Percentiles rank a stretch among this genome's conserved stretches.
phyloP scores from a whole-genome alignment of 805 yeast genomes.

The Wickerhamomyces kurtzmanii region DNA sequence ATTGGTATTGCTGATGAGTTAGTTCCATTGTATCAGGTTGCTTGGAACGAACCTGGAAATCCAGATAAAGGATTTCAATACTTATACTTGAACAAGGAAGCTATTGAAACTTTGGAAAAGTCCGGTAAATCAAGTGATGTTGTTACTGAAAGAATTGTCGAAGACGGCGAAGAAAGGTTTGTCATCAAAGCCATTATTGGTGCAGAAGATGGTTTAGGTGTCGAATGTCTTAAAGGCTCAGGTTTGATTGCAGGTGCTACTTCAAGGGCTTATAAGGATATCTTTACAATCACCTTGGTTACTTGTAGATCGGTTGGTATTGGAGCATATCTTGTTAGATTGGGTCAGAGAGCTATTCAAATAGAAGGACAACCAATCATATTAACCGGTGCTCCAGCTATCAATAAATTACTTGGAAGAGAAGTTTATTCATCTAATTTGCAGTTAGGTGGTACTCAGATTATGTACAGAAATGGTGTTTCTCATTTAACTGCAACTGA shows the following conservation, averaged over 20 bases:
- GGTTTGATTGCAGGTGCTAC: slow-evolving; percentile 99
- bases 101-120: slow-evolving; percentile 42
- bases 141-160: slow-evolving; percentile 70
- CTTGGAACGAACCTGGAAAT: slow-evolving; percentile 74
- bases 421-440: slow-evolving; percentile 95
- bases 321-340: slow-evolving; percentile 96
- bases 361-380: slow-evolving; percentile 98
- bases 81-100: slow-evolving; percentile 71
- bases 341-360: slow-evolving; percentile 98
- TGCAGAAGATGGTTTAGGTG: slow-evolving; percentile 95
- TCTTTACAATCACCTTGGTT: slow-evolving; percentile 94
- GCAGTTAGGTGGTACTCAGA: slow-evolving; percentile 98
- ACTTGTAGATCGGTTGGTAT: slow-evolving; percentile 99
- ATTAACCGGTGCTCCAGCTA: slow-evolving; percentile 98
- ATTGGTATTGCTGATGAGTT: slow-evolving; percentile 97
- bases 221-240: slow-evolving; percentile 95
- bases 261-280: slow-evolving; percentile 93
- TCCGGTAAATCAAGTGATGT: slow-evolving; percentile 54
- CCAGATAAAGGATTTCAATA: slow-evolving; percentile 87
- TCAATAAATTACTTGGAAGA: slow-evolving; percentile 91
- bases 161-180: slow-evolving; percentile 74
- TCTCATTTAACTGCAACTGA: slow-evolving; percentile 96
- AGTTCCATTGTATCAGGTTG: slow-evolving; percentile 79
- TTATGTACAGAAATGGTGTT: slow-evolving; percentile 97
- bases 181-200: slow-evolving; percentile 83